These are phyloP conservation scores for Paramarasmius palmivorus DNA, from an alignment of 1,284 basidiomycete species.

Conservation along the genomic window DNA sequence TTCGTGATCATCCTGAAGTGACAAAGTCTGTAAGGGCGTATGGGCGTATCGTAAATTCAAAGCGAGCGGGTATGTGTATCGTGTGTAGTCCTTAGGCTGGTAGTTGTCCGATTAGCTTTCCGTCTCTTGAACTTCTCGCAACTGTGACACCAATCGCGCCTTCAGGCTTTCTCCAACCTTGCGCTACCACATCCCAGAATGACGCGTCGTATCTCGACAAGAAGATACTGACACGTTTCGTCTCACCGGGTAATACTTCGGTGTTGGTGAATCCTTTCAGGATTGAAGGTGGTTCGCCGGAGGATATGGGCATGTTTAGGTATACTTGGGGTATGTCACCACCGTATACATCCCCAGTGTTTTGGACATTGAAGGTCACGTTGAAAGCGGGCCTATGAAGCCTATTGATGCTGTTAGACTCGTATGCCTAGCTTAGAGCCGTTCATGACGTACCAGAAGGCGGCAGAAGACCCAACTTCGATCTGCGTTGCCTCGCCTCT, in stretches of 20 bases:
- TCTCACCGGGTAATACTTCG: constrained; percentile 48
- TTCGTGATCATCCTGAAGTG: too few relatives aligned
- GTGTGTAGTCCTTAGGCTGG: constrained; percentile 22
- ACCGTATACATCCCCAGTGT: constrained; percentile 56
- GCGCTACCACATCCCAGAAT: constrained; percentile 54
- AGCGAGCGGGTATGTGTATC: too few relatives aligned
- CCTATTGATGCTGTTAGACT: constrained; percentile 30
- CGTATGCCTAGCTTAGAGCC: neutral
- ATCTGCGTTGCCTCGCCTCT: constrained; percentile 47
- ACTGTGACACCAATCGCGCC: constrained; percentile 47
- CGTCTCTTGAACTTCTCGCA: constrained; percentile 56
- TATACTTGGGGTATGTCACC: constrained; percentile 68
- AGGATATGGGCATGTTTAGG: constrained; percentile 54
- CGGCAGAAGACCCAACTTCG: constrained; percentile 51
- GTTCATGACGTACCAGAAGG: constrained; percentile 50
- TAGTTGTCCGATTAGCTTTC: constrained; percentile 38
- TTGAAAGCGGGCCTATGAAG: constrained; percentile 62
- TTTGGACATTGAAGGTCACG: constrained; percentile 60
- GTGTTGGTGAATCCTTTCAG: constrained; percentile 67
- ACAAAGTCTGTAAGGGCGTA: too few relatives aligned
- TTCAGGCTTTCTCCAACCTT: constrained; percentile 46
- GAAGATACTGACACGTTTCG: constrained; percentile 46
- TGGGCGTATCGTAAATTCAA: too few relatives aligned
- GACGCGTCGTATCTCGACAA: constrained; percentile 67
- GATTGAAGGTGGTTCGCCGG: constrained; percentile 61